These are phyloP conservation scores for Trichoderma virens DNA, from an alignment of 495 filamentous ascomycete species.

Conservation along the genomic window DNA sequence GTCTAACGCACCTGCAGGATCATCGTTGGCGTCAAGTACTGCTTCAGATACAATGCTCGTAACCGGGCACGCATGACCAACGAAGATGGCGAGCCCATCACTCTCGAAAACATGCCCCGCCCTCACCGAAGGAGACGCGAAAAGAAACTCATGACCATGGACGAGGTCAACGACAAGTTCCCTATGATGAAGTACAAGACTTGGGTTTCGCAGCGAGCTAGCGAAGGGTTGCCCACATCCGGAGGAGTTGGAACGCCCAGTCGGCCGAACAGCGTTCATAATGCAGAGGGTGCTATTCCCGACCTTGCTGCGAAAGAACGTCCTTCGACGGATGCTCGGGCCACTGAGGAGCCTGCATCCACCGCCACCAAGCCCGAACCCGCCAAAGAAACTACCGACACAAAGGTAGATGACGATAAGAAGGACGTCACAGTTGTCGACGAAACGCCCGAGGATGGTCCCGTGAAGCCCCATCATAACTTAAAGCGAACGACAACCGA, in stretches of 20 bases:
- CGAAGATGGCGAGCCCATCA: slow-evolving; percentile 84
- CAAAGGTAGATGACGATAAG: not conserved
- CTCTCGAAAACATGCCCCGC: slow-evolving; percentile 70
- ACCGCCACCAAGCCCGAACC: slow-evolving; percentile 10
- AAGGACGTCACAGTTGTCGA: not conserved
- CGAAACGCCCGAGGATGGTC: not conserved
- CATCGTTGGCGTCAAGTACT: slow-evolving; percentile 98
- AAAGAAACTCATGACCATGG: slow-evolving; percentile 98
- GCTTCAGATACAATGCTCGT: slow-evolving; percentile 94
- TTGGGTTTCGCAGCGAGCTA: slow-evolving; percentile 79
- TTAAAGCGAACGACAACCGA: slow-evolving; percentile 1
- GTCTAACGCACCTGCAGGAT: slow-evolving; percentile 60
- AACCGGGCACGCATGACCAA: slow-evolving; percentile 71
- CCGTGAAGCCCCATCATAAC: not conserved
- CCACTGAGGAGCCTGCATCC: not conserved
- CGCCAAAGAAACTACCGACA: not conserved
- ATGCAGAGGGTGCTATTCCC: slow-evolving; percentile 47
- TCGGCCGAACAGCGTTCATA: slow-evolving; percentile 57
- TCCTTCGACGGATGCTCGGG: not conserved
- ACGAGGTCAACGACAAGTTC: slow-evolving; percentile 96
- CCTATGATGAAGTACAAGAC: slow-evolving; percentile 92
- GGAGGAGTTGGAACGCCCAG: slow-evolving; percentile 79
- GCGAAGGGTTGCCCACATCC: slow-evolving; percentile 72
- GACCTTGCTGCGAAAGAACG: slow-evolving; percentile 33
- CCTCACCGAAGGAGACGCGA: slow-evolving; percentile 76